phyloP scores from a whole-genome alignment of 2,329 filamentous ascomycete genomes.

The Penicillium crustosum region DNA sequence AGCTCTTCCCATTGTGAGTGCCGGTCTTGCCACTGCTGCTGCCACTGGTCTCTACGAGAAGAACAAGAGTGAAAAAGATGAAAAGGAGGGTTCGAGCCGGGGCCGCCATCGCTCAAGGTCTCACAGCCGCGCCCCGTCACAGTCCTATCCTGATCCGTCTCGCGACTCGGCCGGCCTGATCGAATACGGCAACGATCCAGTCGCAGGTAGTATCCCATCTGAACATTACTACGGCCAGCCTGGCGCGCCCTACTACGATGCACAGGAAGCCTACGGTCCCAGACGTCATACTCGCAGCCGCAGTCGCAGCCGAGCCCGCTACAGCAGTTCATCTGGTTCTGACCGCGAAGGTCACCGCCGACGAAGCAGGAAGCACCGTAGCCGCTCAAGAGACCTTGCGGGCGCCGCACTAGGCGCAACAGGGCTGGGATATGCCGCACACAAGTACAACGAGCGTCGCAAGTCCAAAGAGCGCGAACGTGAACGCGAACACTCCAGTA shows the following conservation, averaged over 20 bases:
- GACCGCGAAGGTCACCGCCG: constrained; percentile 36
- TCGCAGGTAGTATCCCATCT: constrained; percentile 55
- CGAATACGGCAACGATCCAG: constrained; percentile 64
- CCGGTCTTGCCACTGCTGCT: constrained; percentile 61
- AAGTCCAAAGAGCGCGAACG: constrained; percentile 51
- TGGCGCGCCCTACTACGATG: constrained; percentile 43
- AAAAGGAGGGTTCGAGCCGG: constrained; percentile 46
- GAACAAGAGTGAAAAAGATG: constrained; percentile 60
- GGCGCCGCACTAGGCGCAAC: constrained; percentile 59
- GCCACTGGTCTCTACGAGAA: constrained; percentile 63
- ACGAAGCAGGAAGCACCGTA: constrained; percentile 38
- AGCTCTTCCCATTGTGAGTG: constrained; percentile 60
- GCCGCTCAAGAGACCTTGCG: constrained; percentile 48
- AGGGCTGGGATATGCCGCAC: constrained; percentile 57
- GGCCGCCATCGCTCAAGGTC: constrained; percentile 48
- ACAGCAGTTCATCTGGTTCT: constrained; percentile 40
- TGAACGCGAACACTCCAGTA: constrained; percentile 53
- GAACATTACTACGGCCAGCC: constrained; percentile 49
- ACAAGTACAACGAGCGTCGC: constrained; percentile 59
- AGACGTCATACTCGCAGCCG: constrained; percentile 51
- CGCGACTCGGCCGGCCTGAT: constrained; percentile 55
- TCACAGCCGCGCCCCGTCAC: constrained; percentile 43
- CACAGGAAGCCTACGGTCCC: constrained; percentile 43
- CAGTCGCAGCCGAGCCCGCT: constrained; percentile 31
- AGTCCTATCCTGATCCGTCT: constrained; percentile 41